Conservation (phyloP, 768 basidiomycete species). For the Lyophyllum shimeji region DNA sequence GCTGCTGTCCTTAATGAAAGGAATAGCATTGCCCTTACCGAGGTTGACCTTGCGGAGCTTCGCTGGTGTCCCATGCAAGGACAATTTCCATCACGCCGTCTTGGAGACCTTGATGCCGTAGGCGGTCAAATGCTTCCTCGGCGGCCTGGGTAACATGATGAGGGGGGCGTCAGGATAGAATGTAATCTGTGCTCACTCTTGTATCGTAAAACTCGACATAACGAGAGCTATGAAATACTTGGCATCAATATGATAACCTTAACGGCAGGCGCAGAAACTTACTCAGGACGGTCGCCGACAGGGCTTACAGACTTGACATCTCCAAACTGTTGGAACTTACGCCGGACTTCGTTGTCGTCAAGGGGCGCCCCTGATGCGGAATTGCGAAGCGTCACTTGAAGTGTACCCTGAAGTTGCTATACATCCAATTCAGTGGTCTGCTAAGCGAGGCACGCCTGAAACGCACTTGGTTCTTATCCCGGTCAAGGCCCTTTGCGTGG, state of each 20-base stretch:
- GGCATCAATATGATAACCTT: neutral
- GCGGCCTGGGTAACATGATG: conserved; percentile 50
- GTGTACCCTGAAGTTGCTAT: conserved; percentile 79
- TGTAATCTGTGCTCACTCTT: conserved; percentile 47
- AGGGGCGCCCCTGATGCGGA: conserved; percentile 68
- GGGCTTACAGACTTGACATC: conserved; percentile 82
- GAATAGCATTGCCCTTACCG: conserved; percentile 13
- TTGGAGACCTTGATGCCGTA: conserved; percentile 76
- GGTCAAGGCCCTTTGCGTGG: conserved; percentile 59
- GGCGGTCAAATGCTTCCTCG: conserved; percentile 74
- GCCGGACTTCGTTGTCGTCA: conserved; percentile 82
- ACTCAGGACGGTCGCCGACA: conserved; percentile 65
- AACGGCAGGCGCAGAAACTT: conserved; percentile 17
- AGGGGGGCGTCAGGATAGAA: conserved; percentile 8
- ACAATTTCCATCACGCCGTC: conserved; percentile 89
- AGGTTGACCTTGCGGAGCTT: conserved; percentile 34
- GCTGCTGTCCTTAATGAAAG: neutral
- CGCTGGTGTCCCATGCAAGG: conserved; percentile 80
- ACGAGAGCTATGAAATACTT: conserved; percentile 59
- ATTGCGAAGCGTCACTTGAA: conserved; percentile 76
- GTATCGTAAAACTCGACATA: conserved; percentile 95
- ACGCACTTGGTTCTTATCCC: conserved; percentile 83
- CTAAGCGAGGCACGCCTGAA: no score
- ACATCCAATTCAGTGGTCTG: neutral
- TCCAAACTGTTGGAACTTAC: conserved; percentile 86